Evolutionary conservation across 75 land plant species (phyloP).

Genomic region (Larix kaempferi): DNA sequence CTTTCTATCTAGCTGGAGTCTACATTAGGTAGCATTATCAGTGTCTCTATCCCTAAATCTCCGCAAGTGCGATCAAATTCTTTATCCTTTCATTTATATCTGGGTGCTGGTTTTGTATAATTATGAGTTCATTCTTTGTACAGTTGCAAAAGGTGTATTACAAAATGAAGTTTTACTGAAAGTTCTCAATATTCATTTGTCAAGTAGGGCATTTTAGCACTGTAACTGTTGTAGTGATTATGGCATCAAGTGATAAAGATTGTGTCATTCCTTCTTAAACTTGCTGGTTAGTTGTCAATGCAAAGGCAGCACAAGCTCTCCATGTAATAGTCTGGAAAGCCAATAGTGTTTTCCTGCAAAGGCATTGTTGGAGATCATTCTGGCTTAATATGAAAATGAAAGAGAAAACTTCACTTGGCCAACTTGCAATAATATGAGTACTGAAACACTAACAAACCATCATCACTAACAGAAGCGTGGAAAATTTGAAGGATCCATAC

Average conservation of each 20-base stretch:
- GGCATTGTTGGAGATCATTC: not conserved
- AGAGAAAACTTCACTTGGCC: not conserved
- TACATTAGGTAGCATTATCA: not conserved
- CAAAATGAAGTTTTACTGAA: not conserved
- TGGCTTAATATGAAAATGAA: not conserved
- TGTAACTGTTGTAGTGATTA: not conserved
- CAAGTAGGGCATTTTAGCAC: not conserved
- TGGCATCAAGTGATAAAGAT: not conserved
- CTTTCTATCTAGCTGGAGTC: not conserved
- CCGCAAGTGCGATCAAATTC: not conserved
- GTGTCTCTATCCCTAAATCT: not conserved
- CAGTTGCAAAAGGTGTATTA: not conserved
- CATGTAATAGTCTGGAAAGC: not conserved
- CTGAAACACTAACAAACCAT: not conserved
- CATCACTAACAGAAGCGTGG: not conserved
- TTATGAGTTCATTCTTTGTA: not conserved
- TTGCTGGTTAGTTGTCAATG: not conserved
- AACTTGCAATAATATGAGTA: not conserved
- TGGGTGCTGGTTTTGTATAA: conserved; percentile 5
- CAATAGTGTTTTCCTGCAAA: not conserved
- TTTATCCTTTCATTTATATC: not conserved
- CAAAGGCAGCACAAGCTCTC: not conserved
- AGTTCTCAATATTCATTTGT: not conserved
- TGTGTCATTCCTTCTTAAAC: not conserved
- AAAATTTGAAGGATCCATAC: no score